Percentiles rank a stretch among this genome's conserved stretches.
phyloP scores from a whole-genome alignment of 2,329 filamentous ascomycete genomes.

The Ophiostoma perfectum region DNA sequence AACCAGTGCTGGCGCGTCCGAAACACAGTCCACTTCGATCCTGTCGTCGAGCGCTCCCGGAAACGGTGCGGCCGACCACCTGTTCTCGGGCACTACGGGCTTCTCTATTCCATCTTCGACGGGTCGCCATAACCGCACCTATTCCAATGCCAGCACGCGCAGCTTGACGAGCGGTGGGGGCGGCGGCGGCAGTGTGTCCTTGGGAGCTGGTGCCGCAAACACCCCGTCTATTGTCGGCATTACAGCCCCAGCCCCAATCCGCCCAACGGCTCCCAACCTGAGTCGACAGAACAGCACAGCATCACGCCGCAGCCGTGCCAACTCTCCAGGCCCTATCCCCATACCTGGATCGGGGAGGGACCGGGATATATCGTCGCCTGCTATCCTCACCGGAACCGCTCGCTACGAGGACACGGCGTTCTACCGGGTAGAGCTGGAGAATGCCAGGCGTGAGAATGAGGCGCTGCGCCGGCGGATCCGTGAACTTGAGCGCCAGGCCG shows the following conservation, averaged over 20 bases:
- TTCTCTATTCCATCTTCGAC: constrained; percentile 52
- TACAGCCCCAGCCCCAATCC: constrained; percentile 40
- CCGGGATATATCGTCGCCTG: constrained; percentile 43
- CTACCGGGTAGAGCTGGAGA: constrained; percentile 56
- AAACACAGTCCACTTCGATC: constrained; percentile 33
- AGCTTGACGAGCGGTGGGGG: constrained; percentile 39
- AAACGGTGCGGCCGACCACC: constrained; percentile 39
- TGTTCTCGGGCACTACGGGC: constrained; percentile 52
- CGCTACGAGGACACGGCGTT: constrained; percentile 59
- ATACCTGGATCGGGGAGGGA: constrained; percentile 30
- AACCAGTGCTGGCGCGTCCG: constrained; percentile 46
- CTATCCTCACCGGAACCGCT: constrained; percentile 51
- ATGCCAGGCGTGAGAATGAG: constrained; percentile 60
- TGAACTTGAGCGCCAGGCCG: constrained; percentile 49
- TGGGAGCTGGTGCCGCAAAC: constrained; percentile 36
- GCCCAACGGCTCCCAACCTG: constrained; percentile 36
- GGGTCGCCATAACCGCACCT: constrained; percentile 50
- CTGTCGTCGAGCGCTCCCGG: background rate
- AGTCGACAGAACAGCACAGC: constrained; percentile 52
- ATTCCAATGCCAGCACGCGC: constrained; percentile 50
- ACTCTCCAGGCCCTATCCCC: constrained; percentile 40
- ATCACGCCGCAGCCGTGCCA: constrained; percentile 48
- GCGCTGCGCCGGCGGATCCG: constrained; percentile 54
- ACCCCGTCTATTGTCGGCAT: constrained; percentile 41
- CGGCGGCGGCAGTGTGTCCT: background rate